These are phyloP conservation scores for Fusarium compactum DNA, from an alignment of 2,329 filamentous ascomycete species.

Conservation along the genomic window DNA sequence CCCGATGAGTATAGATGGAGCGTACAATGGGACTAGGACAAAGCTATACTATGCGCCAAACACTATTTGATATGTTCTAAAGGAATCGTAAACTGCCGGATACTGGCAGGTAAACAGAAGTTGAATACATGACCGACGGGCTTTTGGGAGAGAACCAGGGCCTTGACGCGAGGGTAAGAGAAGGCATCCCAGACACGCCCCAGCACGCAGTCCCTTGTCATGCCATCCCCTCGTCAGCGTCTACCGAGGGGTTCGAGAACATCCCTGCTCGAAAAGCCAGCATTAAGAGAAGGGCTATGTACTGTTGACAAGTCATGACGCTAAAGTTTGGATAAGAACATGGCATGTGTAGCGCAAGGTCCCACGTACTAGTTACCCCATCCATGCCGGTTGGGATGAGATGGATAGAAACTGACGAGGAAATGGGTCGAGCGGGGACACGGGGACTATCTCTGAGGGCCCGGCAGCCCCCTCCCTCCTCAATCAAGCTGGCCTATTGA, in stretches of 20 bases:
- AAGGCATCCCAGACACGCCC: slow-evolving; percentile 46
- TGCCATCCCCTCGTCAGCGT: slow-evolving; percentile 49
- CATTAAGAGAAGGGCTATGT: slow-evolving; percentile 43
- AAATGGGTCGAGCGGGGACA: slow-evolving; percentile 49
- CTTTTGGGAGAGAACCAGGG: slow-evolving; percentile 34
- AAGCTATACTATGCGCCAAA: slow-evolving; percentile 47
- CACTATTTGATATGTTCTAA: slow-evolving; percentile 40
- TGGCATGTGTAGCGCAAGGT: slow-evolving; percentile 38
- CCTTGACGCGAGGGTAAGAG: slow-evolving; percentile 44
- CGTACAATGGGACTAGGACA: slow-evolving; percentile 43
- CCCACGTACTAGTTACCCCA: slow-evolving; percentile 44
- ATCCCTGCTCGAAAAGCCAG: slow-evolving; percentile 42
- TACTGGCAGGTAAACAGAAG: slow-evolving; percentile 40
- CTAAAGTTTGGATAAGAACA: slow-evolving; percentile 40
- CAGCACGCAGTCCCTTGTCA: slow-evolving; percentile 43
- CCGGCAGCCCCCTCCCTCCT: slow-evolving; percentile 48
- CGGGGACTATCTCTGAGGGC: slow-evolving; percentile 48
- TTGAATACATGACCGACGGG: slow-evolving; percentile 38
- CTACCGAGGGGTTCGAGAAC: slow-evolving; percentile 51
- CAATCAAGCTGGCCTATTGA: slow-evolving; percentile 38
- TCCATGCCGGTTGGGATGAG: slow-evolving; percentile 44
- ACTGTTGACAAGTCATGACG: slow-evolving; percentile 46
- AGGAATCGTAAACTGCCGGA: slow-evolving; percentile 46
- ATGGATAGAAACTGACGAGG: slow-evolving; percentile 40
- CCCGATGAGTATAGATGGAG: slow-evolving; percentile 43